Evolutionary conservation across 345 rosid species (phyloP).

Genomic region (Jatropha curcas): DNA sequence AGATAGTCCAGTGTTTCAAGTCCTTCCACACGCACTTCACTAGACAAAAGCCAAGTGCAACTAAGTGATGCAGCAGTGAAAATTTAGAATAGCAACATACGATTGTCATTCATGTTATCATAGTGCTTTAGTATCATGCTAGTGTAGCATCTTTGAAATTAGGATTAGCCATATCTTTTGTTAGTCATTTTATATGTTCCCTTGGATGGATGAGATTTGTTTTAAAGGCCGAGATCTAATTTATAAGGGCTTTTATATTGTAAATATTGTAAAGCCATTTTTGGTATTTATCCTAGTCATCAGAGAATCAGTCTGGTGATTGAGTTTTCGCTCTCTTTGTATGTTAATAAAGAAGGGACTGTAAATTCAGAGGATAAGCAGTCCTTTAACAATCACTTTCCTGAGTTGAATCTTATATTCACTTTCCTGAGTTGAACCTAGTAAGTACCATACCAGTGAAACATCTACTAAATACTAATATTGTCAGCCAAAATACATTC

Average conservation of each 20-base stretch:
- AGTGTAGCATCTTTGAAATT: not conserved
- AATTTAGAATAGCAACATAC: not conserved
- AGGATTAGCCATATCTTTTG: not conserved
- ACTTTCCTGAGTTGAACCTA: not conserved
- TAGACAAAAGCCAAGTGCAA: conserved; percentile 26
- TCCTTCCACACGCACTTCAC: conserved; percentile 73
- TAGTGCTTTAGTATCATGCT: not conserved
- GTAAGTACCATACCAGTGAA: not conserved
- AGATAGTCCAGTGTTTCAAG: conserved; percentile 64
- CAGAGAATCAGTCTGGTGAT: not conserved
- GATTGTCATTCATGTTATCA: not conserved
- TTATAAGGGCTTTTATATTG: no score
- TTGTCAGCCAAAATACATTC: not conserved
- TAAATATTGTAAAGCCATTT: no score
- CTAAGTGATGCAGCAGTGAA: not conserved
- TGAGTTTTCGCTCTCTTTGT: not conserved
- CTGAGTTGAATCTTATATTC: no score
- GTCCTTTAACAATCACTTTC: no score
- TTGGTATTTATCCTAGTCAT: not conserved
- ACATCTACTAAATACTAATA: not conserved
- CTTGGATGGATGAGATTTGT: not conserved
- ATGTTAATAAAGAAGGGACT: no score
- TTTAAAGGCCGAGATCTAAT: not conserved
- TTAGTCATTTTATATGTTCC: not conserved
- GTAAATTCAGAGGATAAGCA: no score